These are phyloP conservation scores for Cornus kousa DNA, from an alignment of 148 eudicot species.

Conservation along the genomic window DNA sequence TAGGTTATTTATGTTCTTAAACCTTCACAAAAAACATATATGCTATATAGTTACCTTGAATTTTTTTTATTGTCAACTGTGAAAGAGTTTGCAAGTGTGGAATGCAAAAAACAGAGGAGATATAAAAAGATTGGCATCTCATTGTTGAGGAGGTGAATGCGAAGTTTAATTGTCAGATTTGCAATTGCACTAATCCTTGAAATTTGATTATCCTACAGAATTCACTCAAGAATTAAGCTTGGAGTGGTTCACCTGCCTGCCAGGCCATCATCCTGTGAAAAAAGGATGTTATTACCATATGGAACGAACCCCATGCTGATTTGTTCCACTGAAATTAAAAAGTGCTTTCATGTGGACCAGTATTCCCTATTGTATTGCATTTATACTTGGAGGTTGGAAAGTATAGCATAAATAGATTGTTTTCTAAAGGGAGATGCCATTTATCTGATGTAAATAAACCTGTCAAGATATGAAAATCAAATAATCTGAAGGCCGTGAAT, in stretches of 20 bases:
- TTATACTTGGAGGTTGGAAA: not conserved
- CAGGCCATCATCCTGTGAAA: not conserved
- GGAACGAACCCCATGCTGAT: not conserved
- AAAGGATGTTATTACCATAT: not conserved
- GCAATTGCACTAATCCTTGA: not conserved
- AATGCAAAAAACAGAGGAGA: not conserved
- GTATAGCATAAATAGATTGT: not conserved
- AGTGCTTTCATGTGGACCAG: not conserved
- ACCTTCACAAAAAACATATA: too few relatives aligned
- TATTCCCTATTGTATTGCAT: not conserved
- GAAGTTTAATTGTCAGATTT: not conserved
- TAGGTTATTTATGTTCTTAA: too few relatives aligned
- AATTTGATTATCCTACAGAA: not conserved
- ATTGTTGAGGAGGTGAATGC: not conserved
- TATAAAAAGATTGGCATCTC: not conserved
- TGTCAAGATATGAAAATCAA: too few relatives aligned
- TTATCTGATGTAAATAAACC: not conserved
- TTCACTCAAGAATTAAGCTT: not conserved
- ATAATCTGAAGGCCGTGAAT: not conserved
- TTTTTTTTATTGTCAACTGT: too few relatives aligned
- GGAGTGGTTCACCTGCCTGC: not conserved
- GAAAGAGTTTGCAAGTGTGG: not conserved
- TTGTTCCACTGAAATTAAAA: not conserved
- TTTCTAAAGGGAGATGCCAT: not conserved
- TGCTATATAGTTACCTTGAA: too few relatives aligned